Conservation (phyloP, 2,329 filamentous ascomycete species). For the Amphichorda felina region DNA sequence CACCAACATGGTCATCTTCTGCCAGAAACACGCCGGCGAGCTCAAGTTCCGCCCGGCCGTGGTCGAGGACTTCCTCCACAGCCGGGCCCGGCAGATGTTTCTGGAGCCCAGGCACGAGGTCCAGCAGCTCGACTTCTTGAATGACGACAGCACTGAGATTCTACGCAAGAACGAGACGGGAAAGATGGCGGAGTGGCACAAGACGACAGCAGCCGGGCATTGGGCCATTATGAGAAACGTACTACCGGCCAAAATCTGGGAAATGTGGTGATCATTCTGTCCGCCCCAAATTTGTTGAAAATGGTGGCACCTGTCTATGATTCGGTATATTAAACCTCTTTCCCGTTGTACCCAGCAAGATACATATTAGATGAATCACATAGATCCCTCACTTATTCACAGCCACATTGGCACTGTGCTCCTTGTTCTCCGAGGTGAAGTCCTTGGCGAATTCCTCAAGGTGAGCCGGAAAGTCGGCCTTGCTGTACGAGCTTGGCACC, state of each 20-base stretch:
- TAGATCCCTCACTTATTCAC: constrained; percentile 7
- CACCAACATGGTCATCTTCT: constrained; percentile 95
- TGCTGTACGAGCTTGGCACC: constrained; percentile 46
- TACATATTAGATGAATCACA: not conserved
- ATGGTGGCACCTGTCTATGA: too few species aligned
- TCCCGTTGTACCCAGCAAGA: too few species aligned
- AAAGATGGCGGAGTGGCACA: constrained; percentile 59
- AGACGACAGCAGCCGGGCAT: constrained; percentile 67
- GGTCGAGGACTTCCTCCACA: constrained; percentile 58
- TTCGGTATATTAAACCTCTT: too few species aligned
- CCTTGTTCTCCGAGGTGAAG: constrained; percentile 21
- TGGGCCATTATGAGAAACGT: constrained; percentile 89
- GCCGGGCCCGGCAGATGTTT: constrained; percentile 56
- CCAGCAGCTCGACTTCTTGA: constrained; percentile 31
- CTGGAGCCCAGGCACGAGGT: constrained; percentile 65
- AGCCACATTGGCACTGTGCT: constrained; percentile 14
- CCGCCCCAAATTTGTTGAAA: too few species aligned
- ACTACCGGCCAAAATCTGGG: constrained; percentile 69
- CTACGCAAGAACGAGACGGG: constrained; percentile 52
- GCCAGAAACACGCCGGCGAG: constrained; percentile 47
- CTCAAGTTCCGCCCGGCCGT: constrained; percentile 57
- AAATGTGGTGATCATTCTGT: constrained; percentile 65
- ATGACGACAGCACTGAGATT: constrained; percentile 29
- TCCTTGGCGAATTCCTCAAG: constrained; percentile 31
- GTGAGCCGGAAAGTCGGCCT: constrained; percentile 49